Base-by-base conservation (phyloP, 2,329 filamentous ascomycete genomes). In the Lithohypha guttulata region DNA sequence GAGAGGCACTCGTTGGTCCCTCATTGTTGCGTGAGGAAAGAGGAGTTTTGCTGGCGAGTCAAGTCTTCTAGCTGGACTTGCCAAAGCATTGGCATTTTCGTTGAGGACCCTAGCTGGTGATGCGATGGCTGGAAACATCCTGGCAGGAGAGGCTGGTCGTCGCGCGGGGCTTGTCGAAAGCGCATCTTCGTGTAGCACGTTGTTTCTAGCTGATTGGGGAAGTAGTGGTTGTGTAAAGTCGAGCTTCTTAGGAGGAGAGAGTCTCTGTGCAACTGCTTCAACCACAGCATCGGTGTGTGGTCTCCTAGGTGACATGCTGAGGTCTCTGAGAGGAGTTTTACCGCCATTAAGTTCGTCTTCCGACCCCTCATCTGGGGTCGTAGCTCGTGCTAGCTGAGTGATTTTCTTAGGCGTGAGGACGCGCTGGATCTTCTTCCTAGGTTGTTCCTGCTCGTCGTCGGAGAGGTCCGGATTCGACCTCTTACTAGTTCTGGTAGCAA, bases 321-420 rank as follows among this genome's bases (percentile, higher is more conserved):
- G 53, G 47, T 34, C 51, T 47, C 42, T 54, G 46, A 51, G 41
- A 7, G 55, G 55, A 22, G 57, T 55, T 41, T 63, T 66, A 4
- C 49, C 53, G 1, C 51, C 52, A 17, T 53, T 55, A 22, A 65
- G 52, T 42, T 67, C 64, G 45, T 66, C 64, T 6, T 68, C 64
- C 8, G 37, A 33, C 4, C 21, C 20, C n/a, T 34, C 30, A 8
- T 33, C 37, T 13, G 30, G 29, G 2, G 37, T 33, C 14, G 29
- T 20, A 19, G 18, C 37, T 18, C 13, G 33, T 6, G 37, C 29
- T 26, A 28, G n/a, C 19, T 40, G 37, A 3, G 59, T 66, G 20
- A 60, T 56, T 47, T 68, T 69, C 55, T 68, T 69, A 1, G 66
- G 66, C 9, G 65, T 68, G 19, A 69, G 51, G 13, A 63, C 45